These are phyloP conservation scores for Phytophthora pisi DNA, from an alignment of 352 stramenopile genomes.

Conservation along the genomic window DNA sequence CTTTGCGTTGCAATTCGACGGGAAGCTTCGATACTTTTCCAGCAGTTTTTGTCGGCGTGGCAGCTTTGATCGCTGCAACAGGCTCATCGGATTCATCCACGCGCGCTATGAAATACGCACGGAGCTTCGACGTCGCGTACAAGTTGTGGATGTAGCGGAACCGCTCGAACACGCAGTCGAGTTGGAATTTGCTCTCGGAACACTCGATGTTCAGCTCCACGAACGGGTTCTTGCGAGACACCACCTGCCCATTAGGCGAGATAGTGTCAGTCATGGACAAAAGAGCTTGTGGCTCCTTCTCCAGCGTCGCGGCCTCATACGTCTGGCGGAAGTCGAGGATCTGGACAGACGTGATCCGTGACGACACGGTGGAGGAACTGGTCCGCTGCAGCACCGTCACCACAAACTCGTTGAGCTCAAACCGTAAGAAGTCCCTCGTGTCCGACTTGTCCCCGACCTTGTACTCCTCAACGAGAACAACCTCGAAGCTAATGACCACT, in stretches of 20 bases:
- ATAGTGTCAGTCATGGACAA: constrained; percentile 31
- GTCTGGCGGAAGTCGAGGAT: constrained; percentile 74
- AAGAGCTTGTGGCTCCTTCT: constrained; percentile 34
- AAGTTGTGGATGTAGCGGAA: constrained; percentile 82
- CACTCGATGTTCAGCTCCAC: constrained; percentile 66
- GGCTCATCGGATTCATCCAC: constrained; percentile 1
- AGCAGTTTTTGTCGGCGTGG: constrained; percentile 16
- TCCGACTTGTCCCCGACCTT: constrained; percentile 34
- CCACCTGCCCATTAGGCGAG: constrained; percentile 11
- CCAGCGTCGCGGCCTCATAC: constrained; percentile 13
- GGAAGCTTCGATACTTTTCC: constrained; percentile 18
- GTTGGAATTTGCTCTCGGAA: constrained; percentile 55
- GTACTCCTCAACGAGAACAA: constrained; percentile 40
- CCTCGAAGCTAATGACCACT: constrained; percentile 63
- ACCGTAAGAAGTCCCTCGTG: constrained; percentile 67
- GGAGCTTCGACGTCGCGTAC: constrained; percentile 63
- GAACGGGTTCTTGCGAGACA: constrained; percentile 34
- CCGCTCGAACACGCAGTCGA: constrained; percentile 61
- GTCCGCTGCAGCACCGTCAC: constrained; percentile 69
- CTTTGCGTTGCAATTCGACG: constrained; percentile 25
- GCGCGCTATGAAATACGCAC: constrained; percentile 59
- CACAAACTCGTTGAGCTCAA: constrained; percentile 71
- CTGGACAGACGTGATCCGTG: constrained; percentile 63
- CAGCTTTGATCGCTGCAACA: constrained; percentile 7
- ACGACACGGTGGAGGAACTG: constrained; percentile 53